These are phyloP conservation scores for Tetradesmus lagerheimii DNA, from an alignment of 139 green algal genomes.

Conservation along the genomic window DNA sequence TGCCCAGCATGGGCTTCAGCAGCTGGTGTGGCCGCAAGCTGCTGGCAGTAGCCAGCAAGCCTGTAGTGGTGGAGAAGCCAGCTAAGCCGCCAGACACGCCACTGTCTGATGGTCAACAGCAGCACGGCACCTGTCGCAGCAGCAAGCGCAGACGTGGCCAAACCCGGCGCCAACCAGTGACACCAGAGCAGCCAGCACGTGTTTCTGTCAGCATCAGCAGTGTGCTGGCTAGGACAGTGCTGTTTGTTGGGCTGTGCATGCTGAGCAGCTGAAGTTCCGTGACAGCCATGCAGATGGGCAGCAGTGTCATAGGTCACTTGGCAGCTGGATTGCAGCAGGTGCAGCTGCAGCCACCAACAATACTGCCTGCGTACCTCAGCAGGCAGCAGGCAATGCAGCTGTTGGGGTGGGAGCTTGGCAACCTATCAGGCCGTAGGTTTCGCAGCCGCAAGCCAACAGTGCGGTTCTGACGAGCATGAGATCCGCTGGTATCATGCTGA, in stretches of 20 bases:
- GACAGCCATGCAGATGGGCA: neutral
- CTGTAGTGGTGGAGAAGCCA: neutral
- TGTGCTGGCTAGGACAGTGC: neutral
- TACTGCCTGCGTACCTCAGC: neutral
- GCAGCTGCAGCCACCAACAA: neutral
- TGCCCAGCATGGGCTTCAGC: neutral
- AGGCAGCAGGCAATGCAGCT: neutral
- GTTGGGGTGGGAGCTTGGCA: neutral
- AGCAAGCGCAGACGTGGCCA: neutral
- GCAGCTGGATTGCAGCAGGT: neutral
- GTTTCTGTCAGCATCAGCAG: neutral
- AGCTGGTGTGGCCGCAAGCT: neutral
- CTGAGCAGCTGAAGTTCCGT: neutral
- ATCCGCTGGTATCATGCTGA: constrained; percentile 12
- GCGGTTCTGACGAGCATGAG: neutral
- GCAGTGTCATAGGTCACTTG: neutral
- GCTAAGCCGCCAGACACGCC: neutral
- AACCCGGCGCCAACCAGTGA: neutral
- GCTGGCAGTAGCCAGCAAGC: neutral
- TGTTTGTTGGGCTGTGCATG: neutral
- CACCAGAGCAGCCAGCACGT: neutral
- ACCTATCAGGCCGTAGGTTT: neutral
- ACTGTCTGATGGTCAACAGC: neutral
- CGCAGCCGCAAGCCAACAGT: neutral
- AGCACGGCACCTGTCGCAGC: neutral